These are phyloP conservation scores for Scheffersomyces coipomensis DNA, from an alignment of 805 yeast genomes.

Conservation along the genomic window DNA sequence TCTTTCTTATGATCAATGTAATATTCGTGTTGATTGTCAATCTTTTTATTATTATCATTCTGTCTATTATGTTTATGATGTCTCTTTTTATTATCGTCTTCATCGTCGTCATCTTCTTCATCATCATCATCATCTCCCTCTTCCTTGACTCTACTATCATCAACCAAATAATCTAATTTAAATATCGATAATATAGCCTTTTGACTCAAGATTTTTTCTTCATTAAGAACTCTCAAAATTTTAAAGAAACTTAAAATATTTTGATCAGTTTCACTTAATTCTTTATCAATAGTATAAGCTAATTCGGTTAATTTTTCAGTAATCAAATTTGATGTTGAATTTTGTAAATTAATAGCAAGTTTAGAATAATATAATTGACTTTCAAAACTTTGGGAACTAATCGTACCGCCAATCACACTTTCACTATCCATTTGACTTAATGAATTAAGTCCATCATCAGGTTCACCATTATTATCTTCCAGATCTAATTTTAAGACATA, in stretches of 20 bases:
- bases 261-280: conserved; percentile 36
- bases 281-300: conserved; percentile 36
- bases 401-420: neutral
- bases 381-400: conserved; percentile 30
- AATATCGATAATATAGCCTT: conserved; percentile 24
- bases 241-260: conserved; percentile 24
- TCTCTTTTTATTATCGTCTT: too few species aligned
- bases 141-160: conserved; percentile 4
- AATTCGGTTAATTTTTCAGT: conserved; percentile 40
- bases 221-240: conserved; percentile 18
- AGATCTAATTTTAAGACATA: conserved; percentile 22
- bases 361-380: conserved; percentile 35
- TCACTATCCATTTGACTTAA: conserved; percentile 2
- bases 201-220: conserved; percentile 28
- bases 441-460: too few species aligned
- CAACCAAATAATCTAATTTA: conserved; percentile 31
- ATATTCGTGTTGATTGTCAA: conserved; percentile 16
- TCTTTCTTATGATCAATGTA: conserved; percentile 26
- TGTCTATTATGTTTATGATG: neutral
- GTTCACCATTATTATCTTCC: conserved; percentile 5
- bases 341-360: conserved; percentile 31
- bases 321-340: conserved; percentile 28
- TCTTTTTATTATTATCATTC: conserved; percentile 20
- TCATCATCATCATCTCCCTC: neutral
- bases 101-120: too few species aligned